Base-by-base conservation (phyloP, 805 yeast species). In the Hanseniaspora thailandica region DNA sequence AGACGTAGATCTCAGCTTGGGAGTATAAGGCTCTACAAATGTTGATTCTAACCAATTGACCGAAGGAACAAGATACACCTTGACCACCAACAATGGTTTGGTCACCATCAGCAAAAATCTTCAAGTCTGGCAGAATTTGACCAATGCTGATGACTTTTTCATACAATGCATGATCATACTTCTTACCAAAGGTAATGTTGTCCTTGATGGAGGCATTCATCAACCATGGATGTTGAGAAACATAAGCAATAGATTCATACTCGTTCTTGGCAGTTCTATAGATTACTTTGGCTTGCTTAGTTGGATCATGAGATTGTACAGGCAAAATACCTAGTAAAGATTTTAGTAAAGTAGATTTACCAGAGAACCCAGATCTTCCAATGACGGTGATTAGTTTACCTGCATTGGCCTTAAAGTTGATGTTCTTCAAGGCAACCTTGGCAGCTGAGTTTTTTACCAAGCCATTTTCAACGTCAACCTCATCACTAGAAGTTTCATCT, bases 11-110 rank as follows among this genome's bases (percentile, higher is more conserved):
- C 63, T 81, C 84, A 2, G 76, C 71, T 51, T 79, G 67, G 0
- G 84, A 67, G 61, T 82, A 82, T 3, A 82, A 81, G 0, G 86
- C 85, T 60, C 88, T 73, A 0, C 87, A 87, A 43, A 82, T 67
- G 13, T 81, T 73, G 22, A 82, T 66, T 63, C 88, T 65, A 0
- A 82, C 82, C 61, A 78, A 78, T 60, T 79, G 84, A 5, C 84
- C 82, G 34, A 82, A 82, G 9, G 80, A 74, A 28, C 78, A 67
- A 2, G 82, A 73, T 28, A 78, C 76, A 54, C 83, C 83, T 57
- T 77, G 76, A 60, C 78, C 83, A 45, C 84, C 81, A 40, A 77
- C 80, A 43, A 74, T 63, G 0, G 82, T 77, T 47, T 67, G 69
- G 57, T 76, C 81, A 4, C 78, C 78, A 56, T 76, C 77, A 4